phyloP scores from a whole-genome alignment of 345 rosid genomes.

The Citrus sp. region DNA sequence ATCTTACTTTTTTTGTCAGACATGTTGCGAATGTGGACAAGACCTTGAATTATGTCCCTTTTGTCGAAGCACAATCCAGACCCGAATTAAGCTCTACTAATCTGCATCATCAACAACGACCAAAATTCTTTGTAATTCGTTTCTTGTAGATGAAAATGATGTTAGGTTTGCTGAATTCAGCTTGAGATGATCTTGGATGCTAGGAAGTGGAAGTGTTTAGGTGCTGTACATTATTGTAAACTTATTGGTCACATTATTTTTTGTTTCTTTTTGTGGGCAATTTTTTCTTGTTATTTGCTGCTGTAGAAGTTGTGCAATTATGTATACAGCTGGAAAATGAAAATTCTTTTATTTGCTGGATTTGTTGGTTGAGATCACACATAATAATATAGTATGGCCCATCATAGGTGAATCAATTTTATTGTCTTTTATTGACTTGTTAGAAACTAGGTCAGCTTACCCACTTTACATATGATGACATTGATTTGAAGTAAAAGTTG shows the following conservation, averaged over 20 bases:
- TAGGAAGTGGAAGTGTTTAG: constrained; percentile 11
- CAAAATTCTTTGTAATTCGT: constrained; percentile 23
- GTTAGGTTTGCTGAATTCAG: constrained; percentile 17
- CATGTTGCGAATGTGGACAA: constrained; percentile 83
- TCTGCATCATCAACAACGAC: constrained; percentile 1
- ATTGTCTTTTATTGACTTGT: background rate
- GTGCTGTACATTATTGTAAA: constrained; percentile 4
- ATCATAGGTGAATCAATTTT: background rate
- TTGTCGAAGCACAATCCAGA: constrained; percentile 69
- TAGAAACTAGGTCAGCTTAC: background rate
- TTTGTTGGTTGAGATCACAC: background rate
- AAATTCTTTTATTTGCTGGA: background rate
- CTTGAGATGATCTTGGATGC: constrained; percentile 12
- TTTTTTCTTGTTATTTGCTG: background rate
- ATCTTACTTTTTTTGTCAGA: constrained; percentile 31
- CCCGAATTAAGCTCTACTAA: constrained; percentile 83
- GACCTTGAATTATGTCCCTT: constrained; percentile 75
- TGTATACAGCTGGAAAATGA: background rate
- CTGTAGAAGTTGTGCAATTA: background rate
- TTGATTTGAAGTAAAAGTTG: too few relatives aligned
- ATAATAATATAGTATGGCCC: background rate
- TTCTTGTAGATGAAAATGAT: constrained; percentile 1
- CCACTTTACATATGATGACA: too few relatives aligned
- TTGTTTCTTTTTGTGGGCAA: background rate
- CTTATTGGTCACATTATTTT: background rate